Evolutionary conservation across 2,329 filamentous ascomycete species (phyloP).

Genomic region (Penicillium rolfsii): DNA sequence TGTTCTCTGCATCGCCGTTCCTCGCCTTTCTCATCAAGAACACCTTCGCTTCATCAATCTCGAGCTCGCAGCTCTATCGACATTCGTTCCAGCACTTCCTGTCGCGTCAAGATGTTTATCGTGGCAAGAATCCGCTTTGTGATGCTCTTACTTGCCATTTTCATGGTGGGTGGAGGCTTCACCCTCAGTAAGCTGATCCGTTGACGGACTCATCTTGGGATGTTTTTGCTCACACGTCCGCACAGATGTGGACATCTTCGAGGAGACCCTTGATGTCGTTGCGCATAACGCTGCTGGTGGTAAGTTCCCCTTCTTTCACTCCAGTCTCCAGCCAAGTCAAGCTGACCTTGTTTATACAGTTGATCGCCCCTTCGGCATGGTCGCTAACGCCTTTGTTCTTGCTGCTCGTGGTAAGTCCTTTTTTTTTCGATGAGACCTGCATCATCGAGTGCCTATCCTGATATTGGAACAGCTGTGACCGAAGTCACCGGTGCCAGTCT

Average conservation of each 20-base stretch:
- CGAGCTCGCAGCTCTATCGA: neutral
- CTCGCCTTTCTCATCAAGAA: neutral
- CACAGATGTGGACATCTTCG: constrained; percentile 1
- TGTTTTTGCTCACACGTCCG: neutral
- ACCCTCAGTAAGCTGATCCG: constrained; percentile 27
- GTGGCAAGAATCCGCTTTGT: constrained; percentile 19
- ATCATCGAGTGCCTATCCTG: neutral
- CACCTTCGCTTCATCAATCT: constrained; percentile 6
- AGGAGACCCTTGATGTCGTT: neutral
- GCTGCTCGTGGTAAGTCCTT: constrained; percentile 9
- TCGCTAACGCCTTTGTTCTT: constrained; percentile 3
- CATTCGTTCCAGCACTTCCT: constrained; percentile 5
- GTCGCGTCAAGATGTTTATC: constrained; percentile 11
- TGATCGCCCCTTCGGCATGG: neutral
- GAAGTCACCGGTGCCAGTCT: neutral
- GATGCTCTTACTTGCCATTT: constrained; percentile 28
- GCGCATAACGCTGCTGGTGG: neutral
- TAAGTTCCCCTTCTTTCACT: neutral
- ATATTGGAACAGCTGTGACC: neutral
- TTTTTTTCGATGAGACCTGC: no score
- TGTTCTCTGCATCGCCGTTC: constrained; percentile 7
- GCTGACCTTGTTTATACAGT: constrained; percentile 12
- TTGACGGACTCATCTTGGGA: neutral
- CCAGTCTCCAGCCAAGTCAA: neutral
- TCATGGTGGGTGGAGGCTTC: constrained; percentile 22